Conservation (phyloP, 306 rosid species). For the Sicyos baderoa region DNA sequence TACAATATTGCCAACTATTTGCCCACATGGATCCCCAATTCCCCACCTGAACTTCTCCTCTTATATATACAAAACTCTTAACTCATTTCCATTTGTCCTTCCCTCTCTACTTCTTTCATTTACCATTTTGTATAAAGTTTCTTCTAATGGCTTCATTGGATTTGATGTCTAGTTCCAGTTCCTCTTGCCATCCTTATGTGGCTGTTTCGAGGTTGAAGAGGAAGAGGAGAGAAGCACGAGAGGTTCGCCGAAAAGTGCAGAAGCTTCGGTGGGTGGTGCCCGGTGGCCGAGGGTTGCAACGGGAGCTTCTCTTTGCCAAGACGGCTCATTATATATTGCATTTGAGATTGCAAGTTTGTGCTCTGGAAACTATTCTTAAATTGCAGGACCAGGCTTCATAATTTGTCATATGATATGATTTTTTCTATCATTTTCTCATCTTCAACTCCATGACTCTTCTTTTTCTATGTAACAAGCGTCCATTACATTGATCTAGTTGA, state of each 20-base stretch:
- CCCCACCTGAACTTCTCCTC: slow-evolving; percentile 2
- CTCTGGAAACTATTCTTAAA: slow-evolving; percentile 9
- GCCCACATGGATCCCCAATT: neutral
- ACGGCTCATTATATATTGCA: slow-evolving; percentile 11
- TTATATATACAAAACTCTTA: slow-evolving; percentile 3
- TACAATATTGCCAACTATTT: neutral
- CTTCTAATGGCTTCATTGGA: slow-evolving; percentile 1
- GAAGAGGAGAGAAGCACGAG: slow-evolving; percentile 15
- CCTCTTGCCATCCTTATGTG: neutral
- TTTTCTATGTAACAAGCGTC: neutral
- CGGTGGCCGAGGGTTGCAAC: neutral
- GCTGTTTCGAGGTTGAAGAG: slow-evolving; percentile 3
- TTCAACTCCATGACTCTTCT: neutral
- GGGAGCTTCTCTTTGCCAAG: slow-evolving; percentile 6
- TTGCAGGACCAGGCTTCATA: neutral
- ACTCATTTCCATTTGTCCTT: neutral
- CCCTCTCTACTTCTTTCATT: slow-evolving; percentile 2
- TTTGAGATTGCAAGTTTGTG: slow-evolving; percentile 16
- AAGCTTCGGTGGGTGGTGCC: slow-evolving; percentile 16
- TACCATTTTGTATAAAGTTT: neutral
- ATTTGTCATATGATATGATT: neutral
- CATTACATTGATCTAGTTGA: neutral
- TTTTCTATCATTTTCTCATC: neutral
- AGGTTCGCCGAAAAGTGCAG: slow-evolving; percentile 11
- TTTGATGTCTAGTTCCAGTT: neutral